Evolutionary conservation across 2,329 filamentous ascomycete species (phyloP).

Genomic region (Diaporthe sp.): DNA sequence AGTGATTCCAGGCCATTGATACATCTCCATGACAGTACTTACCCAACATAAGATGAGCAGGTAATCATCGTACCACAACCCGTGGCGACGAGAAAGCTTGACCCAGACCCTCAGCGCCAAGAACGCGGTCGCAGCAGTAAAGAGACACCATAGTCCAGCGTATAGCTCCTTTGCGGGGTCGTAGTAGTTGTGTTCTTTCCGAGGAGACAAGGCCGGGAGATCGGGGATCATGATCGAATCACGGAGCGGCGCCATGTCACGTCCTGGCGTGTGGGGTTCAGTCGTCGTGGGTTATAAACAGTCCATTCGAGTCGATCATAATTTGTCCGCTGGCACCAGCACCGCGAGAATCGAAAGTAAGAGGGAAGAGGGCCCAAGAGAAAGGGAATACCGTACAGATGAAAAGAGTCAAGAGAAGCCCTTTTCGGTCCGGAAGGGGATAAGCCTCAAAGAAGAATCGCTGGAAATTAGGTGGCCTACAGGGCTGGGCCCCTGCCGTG

Average conservation of each 20-base stretch:
- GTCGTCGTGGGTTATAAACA: neutral
- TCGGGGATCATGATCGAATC: conserved; percentile 32
- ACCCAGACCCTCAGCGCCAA: conserved; percentile 52
- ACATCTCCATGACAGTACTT: conserved; percentile 39
- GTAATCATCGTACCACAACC: conserved; percentile 57
- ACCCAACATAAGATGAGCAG: conserved; percentile 55
- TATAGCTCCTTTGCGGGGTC: conserved; percentile 48
- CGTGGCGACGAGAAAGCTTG: conserved; percentile 53
- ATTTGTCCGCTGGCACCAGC: conserved; percentile 22
- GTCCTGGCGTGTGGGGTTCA: conserved; percentile 12
- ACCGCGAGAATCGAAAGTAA: conserved; percentile 20
- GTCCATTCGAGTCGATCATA: conserved; percentile 13
- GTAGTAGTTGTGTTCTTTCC: conserved; percentile 37
- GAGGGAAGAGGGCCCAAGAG: neutral
- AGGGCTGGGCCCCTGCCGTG: conserved; percentile 14
- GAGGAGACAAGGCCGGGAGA: neutral
- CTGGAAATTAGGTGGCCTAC: conserved; percentile 9
- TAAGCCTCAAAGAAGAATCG: neutral
- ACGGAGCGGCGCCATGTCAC: conserved; percentile 34
- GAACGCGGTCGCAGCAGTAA: conserved; percentile 50
- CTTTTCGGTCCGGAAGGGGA: neutral
- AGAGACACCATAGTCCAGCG: conserved; percentile 52
- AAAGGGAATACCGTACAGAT: neutral
- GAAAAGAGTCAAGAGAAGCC: neutral
- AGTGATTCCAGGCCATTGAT: neutral